Conservation (phyloP, 306 rosid genomes). For the Glycine soja region DNA sequence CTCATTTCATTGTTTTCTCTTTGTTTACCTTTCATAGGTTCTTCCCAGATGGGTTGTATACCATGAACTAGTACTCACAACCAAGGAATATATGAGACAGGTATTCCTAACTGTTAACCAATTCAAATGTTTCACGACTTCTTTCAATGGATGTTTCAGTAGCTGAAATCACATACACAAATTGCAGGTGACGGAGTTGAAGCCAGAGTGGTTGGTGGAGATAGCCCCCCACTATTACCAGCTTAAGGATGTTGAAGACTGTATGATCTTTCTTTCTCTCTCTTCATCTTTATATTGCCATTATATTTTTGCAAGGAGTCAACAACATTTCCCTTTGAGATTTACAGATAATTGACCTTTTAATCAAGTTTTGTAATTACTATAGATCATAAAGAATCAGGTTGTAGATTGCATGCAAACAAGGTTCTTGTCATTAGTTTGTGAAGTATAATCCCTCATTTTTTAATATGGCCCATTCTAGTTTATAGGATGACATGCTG, state of each 20-base stretch:
- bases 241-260: constrained; percentile 91
- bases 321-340: not conserved
- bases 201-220: constrained; percentile 95
- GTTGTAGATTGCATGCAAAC: not conserved
- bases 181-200: constrained; percentile 79
- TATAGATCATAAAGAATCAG: constrained; percentile 13
- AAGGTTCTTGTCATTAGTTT: not conserved
- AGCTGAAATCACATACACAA: constrained; percentile 43
- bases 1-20: not conserved
- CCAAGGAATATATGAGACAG: constrained; percentile 98
- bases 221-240: constrained; percentile 97
- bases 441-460: not conserved
- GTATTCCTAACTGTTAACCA: constrained; percentile 47
- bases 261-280: constrained; percentile 52
- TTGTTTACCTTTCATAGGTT: constrained; percentile 56
- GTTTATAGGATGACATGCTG: not conserved
- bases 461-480: not conserved
- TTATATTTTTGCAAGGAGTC: constrained; percentile 16
- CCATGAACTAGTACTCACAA: constrained; percentile 91
- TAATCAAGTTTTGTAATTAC: not conserved
- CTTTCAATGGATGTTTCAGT: constrained; percentile 26
- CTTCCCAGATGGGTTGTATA: constrained; percentile 95
- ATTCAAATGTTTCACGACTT: constrained; percentile 12
- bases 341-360: constrained; percentile 2
- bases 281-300: constrained; percentile 39